A percentile compares a stretch with the other conserved stretches of the same genome.
phyloP scores from a whole-genome alignment of 139 green algal genomes.

The Coelastrella sp. region DNA sequence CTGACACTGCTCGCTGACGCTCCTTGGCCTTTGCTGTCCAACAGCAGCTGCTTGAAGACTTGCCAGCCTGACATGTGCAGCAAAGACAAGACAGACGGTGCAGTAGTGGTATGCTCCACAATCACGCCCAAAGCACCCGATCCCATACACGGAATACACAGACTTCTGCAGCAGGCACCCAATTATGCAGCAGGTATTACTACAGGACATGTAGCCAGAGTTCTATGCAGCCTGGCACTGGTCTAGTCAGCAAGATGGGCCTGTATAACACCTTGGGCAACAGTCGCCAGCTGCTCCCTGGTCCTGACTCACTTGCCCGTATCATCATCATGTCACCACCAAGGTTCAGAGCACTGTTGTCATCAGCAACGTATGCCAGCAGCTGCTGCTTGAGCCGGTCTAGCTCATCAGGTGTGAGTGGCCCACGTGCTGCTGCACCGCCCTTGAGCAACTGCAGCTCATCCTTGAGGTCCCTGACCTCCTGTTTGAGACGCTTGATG shows the following conservation, averaged over 20 bases:
- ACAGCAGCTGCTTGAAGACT: conserved; percentile 41
- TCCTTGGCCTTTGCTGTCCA: not conserved
- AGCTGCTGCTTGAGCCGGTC: conserved; percentile 70
- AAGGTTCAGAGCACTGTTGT: conserved; percentile 37
- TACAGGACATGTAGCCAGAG: no score
- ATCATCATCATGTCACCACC: conserved; percentile 84
- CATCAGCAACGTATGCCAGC: conserved; percentile 67
- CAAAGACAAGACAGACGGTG: no score
- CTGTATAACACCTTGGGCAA: no score
- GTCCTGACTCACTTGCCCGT: conserved; percentile 52
- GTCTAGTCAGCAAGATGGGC: no score
- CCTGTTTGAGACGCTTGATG: conserved; percentile 82
- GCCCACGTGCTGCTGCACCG: conserved; percentile 66
- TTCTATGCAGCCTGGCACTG: no score
- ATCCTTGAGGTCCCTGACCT: conserved; percentile 82
- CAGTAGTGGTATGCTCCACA: no score
- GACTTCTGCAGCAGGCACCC: no score
- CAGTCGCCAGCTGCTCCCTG: no score
- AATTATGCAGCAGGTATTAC: no score
- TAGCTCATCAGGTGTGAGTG: conserved; percentile 79
- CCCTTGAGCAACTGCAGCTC: conserved; percentile 80
- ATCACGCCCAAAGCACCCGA: no score
- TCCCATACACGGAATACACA: no score
- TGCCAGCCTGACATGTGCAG: conserved; percentile 39
- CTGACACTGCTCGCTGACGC: no score